These are phyloP conservation scores for Herpotrichia juniperi DNA, from an alignment of 2,329 filamentous ascomycete genomes.

Conservation along the genomic window DNA sequence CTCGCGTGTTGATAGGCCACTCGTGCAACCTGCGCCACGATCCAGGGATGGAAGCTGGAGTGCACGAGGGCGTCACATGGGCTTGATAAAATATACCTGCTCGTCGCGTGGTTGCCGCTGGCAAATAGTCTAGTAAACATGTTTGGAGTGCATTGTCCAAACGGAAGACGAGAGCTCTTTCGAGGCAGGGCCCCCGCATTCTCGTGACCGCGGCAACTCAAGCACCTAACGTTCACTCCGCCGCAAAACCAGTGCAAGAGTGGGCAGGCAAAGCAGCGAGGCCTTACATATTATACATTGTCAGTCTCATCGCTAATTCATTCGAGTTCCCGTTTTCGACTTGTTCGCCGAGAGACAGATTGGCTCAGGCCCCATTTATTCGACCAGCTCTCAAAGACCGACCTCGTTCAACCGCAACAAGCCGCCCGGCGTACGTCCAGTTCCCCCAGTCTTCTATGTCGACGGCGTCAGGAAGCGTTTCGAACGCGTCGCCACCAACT, in stretches of 20 bases:
- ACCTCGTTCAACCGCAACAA: conserved; percentile 27
- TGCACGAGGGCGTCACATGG: conserved; percentile 1
- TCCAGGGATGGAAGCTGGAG: too few relatives aligned
- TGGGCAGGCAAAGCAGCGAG: too few relatives aligned
- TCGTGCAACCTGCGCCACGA: neutral
- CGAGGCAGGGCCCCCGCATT: neutral
- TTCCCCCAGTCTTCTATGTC: conserved; percentile 19
- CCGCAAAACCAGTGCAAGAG: too few relatives aligned
- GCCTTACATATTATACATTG: neutral
- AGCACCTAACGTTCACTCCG: too few relatives aligned
- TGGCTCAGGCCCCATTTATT: neutral
- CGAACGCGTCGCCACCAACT: conserved; percentile 31
- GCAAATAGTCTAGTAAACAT: neutral
- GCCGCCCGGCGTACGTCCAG: conserved; percentile 16
- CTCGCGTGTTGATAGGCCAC: neutral
- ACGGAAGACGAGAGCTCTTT: too few relatives aligned
- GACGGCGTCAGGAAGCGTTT: conserved; percentile 21
- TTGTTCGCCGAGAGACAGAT: neutral
- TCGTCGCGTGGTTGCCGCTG: too few relatives aligned
- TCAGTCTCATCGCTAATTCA: neutral
- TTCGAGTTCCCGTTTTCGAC: neutral
- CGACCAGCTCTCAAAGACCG: conserved; percentile 1
- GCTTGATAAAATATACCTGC: too few relatives aligned
- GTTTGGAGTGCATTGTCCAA: too few relatives aligned
- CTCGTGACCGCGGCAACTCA: neutral